Evolutionary conservation across 345 rosid genomes (phyloP).

Genomic region (Cardamine occulta): DNA sequence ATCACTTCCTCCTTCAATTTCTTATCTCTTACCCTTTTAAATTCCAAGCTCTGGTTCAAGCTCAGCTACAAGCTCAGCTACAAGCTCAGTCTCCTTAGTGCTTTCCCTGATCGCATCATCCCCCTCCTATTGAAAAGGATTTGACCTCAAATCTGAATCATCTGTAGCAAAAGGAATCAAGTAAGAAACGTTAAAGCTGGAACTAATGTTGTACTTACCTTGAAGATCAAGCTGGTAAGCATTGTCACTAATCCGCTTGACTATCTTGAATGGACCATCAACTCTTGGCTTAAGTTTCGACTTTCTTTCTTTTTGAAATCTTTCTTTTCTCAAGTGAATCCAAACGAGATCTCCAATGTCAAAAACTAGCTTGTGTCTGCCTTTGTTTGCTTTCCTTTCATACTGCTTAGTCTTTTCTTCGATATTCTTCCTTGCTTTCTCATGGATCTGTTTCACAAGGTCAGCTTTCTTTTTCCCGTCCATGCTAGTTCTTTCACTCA

Average conservation of each 20-base stretch:
- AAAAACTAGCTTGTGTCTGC: neutral
- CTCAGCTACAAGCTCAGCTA: no score
- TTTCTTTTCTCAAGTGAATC: neutral
- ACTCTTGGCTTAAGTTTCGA: neutral
- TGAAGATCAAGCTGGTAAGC: neutral
- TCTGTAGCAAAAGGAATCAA: neutral
- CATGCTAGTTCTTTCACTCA: no score
- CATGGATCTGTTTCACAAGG: neutral
- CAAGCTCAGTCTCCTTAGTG: no score
- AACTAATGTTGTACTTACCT: neutral
- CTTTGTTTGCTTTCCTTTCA: neutral
- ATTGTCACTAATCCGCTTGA: neutral
- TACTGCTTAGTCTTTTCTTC: neutral
- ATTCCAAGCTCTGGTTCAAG: no score
- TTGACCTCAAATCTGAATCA: neutral
- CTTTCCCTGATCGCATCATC: neutral
- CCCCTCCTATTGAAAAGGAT: neutral
- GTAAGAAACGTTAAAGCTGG: neutral
- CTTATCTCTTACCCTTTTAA: no score
- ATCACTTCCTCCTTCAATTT: no score
- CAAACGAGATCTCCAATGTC: neutral
- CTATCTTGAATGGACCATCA: neutral
- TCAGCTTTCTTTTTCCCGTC: no score
- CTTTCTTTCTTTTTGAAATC: neutral
- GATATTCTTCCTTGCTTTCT: neutral